Conservation (phyloP, 2,329 filamentous ascomycete species). For the Trichoderma sp. region DNA sequence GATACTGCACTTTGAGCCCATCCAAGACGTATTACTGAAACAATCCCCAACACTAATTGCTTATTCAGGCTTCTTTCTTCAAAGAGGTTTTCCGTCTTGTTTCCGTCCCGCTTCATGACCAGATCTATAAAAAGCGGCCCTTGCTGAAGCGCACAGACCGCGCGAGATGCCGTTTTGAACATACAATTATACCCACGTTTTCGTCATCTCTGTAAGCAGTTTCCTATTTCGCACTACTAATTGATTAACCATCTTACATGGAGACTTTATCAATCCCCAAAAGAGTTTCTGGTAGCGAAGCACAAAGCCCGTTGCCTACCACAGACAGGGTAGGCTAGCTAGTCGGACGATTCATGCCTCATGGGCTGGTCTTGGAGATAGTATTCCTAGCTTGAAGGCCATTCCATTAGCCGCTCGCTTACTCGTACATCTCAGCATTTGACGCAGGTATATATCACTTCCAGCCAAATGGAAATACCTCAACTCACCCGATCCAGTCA, state of each 20-base stretch:
- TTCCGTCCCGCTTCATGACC: background rate
- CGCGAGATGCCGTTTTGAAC: background rate
- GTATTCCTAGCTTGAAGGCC: background rate
- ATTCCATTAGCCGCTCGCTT: background rate
- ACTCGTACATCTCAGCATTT: background rate
- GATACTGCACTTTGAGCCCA: background rate
- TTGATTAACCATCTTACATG: background rate
- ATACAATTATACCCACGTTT: background rate
- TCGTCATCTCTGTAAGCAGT: background rate
- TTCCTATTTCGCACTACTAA: background rate
- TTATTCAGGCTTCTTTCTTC: background rate
- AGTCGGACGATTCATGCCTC: background rate
- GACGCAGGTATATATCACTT: background rate
- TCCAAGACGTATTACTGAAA: background rate
- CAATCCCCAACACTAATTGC: background rate
- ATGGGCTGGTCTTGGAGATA: background rate
- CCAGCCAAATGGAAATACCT: background rate
- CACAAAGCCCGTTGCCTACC: background rate
- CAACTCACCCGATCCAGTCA: background rate
- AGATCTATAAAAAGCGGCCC: background rate
- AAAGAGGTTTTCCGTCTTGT: background rate
- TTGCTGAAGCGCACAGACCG: background rate
- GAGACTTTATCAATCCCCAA: background rate
- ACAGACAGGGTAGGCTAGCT: background rate
- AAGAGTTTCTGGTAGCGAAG: background rate